Evolutionary conservation across 2,329 filamentous ascomycete genomes (phyloP), one percentile per base, ranked within the genome.

Genomic region (Penicillium expansum): DNA sequence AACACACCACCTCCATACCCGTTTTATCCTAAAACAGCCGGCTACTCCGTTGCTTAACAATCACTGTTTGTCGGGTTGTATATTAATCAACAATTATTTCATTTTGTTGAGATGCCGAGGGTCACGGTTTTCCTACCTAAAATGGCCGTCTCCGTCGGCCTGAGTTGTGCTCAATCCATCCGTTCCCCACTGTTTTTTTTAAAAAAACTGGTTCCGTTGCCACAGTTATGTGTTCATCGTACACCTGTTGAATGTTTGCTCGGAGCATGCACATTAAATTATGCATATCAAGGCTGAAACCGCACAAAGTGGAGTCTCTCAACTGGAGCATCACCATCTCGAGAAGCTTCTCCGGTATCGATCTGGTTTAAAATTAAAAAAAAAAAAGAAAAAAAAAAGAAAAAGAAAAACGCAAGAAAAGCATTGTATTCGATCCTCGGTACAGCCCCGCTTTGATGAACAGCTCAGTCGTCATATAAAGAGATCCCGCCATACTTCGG

Each of bases 111-210:
- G n/a, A n/a, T 35, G 56, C 52, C 29, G 47, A 45, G 45, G 52
- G 50, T 14, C 22, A 60, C 68, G 69, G 69, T 62, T 51, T 39
- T 67, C 59, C 54, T 69, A 48, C 68, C 69, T 47, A 64, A 62
- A 67, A 64, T 41, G 67, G 61, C 13, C 13, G 33, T 48, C 52
- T 43, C 67, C 66, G 67, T 64, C 59, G 64, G 62, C 29, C 32
- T 58, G 49, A 16, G 13, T 38, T 51, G 59, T 42, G 35, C 57
- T 61, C 39, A 61, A 55, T 63, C 62, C 59, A 45, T 59, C 62
- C 62, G 62, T 57, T 62, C 59, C 52, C 62, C 62, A 65, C 62
- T 51, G 43, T 42, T 50, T 37, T 37, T 44, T 32, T 6, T 13
- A 7, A 42, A 29, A 10, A 33, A 47, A 47, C 52, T 42, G 38